Evolutionary conservation across 331 rosid genomes (phyloP).

Genomic region (Erythrophleum ivorense): DNA sequence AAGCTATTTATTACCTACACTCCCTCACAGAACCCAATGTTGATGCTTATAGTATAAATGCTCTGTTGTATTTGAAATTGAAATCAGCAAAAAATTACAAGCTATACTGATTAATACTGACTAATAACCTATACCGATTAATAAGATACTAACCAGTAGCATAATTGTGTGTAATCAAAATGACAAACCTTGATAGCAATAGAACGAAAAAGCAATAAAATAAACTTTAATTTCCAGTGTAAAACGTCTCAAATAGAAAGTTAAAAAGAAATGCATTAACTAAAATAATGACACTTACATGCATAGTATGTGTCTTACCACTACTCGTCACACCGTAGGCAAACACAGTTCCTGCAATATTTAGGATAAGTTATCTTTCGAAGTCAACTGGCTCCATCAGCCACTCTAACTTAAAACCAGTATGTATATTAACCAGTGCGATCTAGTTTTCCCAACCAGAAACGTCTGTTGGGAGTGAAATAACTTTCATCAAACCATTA

Average conservation of each 20-base stretch:
- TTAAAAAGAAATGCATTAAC: conserved; percentile 3
- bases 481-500: conserved; percentile 24
- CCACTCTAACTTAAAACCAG: conserved; percentile 33
- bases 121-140: conserved; percentile 25
- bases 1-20: conserved; percentile 3
- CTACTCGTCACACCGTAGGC: conserved; percentile 99
- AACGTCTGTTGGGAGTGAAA: conserved; percentile 27
- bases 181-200: conserved; percentile 18
- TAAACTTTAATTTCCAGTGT: background rate
- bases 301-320: conserved; percentile 99
- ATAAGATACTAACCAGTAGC: conserved; percentile 18
- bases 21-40: background rate
- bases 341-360: conserved; percentile 90
- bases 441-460: conserved; percentile 29
- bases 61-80: conserved; percentile 16
- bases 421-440: conserved; percentile 29
- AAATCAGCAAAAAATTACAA: background rate
- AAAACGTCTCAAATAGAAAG: conserved; percentile 27
- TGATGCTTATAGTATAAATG: conserved; percentile 26
- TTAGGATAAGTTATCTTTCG: conserved; percentile 41
- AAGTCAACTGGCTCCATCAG: conserved; percentile 31
- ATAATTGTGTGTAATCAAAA: conserved; percentile 13
- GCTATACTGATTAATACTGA: no score
- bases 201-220: conserved; percentile 16
- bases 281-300: conserved; percentile 62